Conservation (phyloP, 495 filamentous ascomycete genomes). For the Emericellopsis terricola region DNA sequence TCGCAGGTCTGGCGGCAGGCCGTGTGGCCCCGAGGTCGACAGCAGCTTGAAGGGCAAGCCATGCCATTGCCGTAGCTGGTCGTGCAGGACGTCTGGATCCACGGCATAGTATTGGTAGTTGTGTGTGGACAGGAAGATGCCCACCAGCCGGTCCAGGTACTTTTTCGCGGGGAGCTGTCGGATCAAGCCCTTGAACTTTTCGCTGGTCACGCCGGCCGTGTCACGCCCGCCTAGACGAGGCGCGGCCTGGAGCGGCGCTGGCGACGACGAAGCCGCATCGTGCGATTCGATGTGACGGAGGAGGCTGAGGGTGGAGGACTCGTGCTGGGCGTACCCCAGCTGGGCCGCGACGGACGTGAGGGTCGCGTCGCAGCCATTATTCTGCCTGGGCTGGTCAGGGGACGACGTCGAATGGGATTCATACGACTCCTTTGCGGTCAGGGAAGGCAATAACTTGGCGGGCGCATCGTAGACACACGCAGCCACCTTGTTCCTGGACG, state of each 20-base stretch:
- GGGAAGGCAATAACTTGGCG: constrained; percentile 7
- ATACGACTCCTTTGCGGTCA: constrained; percentile 16
- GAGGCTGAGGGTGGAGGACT: constrained; percentile 28
- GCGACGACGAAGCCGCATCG: constrained; percentile 1
- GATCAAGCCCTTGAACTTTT: constrained; percentile 33
- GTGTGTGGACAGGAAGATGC: constrained; percentile 35
- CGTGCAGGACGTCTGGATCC: constrained; percentile 31
- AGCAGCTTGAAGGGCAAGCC: constrained; percentile 25
- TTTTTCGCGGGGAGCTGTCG: constrained; percentile 32
- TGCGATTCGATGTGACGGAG: constrained; percentile 27
- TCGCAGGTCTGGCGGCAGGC: constrained; percentile 21
- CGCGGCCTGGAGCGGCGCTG: background rate
- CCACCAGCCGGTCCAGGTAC: constrained; percentile 33
- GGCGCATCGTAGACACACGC: constrained; percentile 32
- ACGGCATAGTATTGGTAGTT: constrained; percentile 42
- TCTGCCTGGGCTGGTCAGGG: constrained; percentile 1
- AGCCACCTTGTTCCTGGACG: constrained; percentile 29
- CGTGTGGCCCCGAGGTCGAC: constrained; percentile 19
- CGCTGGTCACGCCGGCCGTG: constrained; percentile 16
- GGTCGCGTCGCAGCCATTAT: constrained; percentile 5
- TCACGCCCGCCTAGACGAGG: constrained; percentile 3
- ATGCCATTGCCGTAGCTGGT: constrained; percentile 32
- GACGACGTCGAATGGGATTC: background rate
- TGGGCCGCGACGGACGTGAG: constrained; percentile 15
- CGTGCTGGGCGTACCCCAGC: constrained; percentile 29